Evolutionary conservation across 371 early-diverging fungal species (phyloP), one percentile per base, ranked within the genome.

Genomic region (Rhizopus stolonifer): DNA sequence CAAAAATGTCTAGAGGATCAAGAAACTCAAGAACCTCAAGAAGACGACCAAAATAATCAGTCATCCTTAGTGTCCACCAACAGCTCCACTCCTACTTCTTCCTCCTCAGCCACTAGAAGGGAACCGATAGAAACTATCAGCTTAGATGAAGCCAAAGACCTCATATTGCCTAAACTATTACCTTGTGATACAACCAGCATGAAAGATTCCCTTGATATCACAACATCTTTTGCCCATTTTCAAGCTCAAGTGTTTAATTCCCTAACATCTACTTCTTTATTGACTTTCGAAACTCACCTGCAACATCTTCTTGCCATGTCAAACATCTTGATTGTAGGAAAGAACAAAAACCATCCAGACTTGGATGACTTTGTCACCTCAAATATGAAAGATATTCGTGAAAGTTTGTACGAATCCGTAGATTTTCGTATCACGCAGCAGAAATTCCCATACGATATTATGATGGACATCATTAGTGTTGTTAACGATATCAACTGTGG

Each of bases 111-210:
- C 13, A 40, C 36, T 22, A 45, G 40, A 54, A 46, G 38, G 38
- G 54, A 54, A n/a, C 14, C 46, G n/a, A 31, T 47, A 18, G 47
- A 54, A 39, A 54, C 39, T 39, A 47, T 47, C 24, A 54, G 47
- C 45, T 39, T 54, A 18, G 46, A 46, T 46, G 46, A 54, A 33
- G 47, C 47, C 40, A 54, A 54, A 54, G 54, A 45, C 33, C 42
- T 44, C n/a, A 52, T 52, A 21, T 46, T 21, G 44, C 24, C 44
- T 23, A 21, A 24, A 44, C 4, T 44, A 44, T 44, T 14, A 15
- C 44, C 13, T 15, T 17, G 22, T 40, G 40, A 40, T 40, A 40
- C 21, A 21, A 21, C 40, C 40, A 40, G 22, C 21, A 19, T 40
- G 40, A 40, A 40, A 40, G 40, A 40, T 21, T 21, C 40, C 15